Conservation (phyloP, 129 eudicot genomes). For the Pulicaria dysenterica region DNA sequence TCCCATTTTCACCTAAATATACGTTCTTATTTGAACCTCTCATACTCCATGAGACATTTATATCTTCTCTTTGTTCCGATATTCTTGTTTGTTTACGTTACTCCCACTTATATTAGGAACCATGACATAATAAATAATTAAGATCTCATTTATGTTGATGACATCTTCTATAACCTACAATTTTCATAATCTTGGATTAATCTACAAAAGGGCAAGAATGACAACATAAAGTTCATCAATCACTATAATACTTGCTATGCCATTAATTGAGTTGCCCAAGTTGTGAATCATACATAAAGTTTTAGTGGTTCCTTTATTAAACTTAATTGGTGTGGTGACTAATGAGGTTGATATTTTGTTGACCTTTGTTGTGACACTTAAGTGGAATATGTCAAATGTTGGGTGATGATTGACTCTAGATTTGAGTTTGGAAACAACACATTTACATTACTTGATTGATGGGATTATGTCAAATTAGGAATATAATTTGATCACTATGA, state of each 20-base stretch:
- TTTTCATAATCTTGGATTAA: not conserved
- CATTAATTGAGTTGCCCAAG: slow-evolving; percentile 18
- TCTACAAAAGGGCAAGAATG: slow-evolving; percentile 10
- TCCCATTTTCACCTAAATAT: no score
- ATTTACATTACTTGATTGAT: slow-evolving; percentile 10
- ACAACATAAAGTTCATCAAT: slow-evolving; percentile 26
- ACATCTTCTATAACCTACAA: slow-evolving; percentile 1
- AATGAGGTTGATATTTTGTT: slow-evolving; percentile 13
- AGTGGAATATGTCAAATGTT: not conserved
- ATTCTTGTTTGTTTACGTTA: slow-evolving; percentile 10
- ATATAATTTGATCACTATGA: not conserved
- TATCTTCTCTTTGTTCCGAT: not conserved
- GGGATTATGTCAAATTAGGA: not conserved
- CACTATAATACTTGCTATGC: slow-evolving; percentile 5
- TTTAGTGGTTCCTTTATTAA: slow-evolving; percentile 25
- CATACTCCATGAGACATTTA: not conserved
- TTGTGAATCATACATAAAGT: slow-evolving; percentile 30
- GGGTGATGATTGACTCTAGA: not conserved
- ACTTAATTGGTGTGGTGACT: not conserved
- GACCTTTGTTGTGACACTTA: slow-evolving; percentile 21
- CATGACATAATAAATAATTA: slow-evolving; percentile 11
- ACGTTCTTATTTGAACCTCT: no score
- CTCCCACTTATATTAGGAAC: slow-evolving; percentile 1
- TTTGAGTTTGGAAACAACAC: slow-evolving; percentile 13
- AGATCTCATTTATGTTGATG: not conserved